These are phyloP conservation scores for Alternaria postmessia DNA, from an alignment of 2,329 filamentous ascomycete species.

Conservation along the genomic window DNA sequence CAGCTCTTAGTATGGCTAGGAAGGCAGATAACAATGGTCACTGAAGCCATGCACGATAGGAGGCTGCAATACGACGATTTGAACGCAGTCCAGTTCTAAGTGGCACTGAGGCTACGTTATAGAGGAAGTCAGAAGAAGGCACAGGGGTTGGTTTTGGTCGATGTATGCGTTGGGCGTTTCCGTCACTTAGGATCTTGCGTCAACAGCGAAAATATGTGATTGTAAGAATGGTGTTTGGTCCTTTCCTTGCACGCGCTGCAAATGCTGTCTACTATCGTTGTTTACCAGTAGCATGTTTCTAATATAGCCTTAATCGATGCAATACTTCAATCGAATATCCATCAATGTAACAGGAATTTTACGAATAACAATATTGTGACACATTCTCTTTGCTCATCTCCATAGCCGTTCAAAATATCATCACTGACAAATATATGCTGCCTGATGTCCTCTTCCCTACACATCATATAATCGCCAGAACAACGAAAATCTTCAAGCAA, in stretches of 20 bases:
- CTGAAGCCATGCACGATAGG: neutral
- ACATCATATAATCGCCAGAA: too few species aligned
- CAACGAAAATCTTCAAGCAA: too few species aligned
- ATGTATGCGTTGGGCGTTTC: neutral
- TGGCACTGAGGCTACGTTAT: neutral
- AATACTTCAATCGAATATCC: too few species aligned
- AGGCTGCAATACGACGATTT: neutral
- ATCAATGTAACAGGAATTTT: neutral
- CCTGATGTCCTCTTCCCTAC: neutral
- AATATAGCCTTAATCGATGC: neutral
- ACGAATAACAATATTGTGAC: neutral
- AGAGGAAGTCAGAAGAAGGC: neutral
- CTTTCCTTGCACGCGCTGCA: neutral
- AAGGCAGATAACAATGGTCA: neutral
- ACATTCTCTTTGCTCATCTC: neutral
- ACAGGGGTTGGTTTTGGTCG: accelerated
- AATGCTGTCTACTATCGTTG: neutral
- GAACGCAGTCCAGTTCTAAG: neutral
- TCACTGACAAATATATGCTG: neutral
- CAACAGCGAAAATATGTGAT: neutral
- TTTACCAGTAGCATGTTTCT: neutral
- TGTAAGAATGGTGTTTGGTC: neutral
- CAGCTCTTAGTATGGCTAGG: neutral
- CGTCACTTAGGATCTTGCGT: neutral
- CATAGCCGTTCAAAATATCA: neutral